phyloP scores from a whole-genome alignment of 192 early-diverging fungal species.

The Podila epicladia region DNA sequence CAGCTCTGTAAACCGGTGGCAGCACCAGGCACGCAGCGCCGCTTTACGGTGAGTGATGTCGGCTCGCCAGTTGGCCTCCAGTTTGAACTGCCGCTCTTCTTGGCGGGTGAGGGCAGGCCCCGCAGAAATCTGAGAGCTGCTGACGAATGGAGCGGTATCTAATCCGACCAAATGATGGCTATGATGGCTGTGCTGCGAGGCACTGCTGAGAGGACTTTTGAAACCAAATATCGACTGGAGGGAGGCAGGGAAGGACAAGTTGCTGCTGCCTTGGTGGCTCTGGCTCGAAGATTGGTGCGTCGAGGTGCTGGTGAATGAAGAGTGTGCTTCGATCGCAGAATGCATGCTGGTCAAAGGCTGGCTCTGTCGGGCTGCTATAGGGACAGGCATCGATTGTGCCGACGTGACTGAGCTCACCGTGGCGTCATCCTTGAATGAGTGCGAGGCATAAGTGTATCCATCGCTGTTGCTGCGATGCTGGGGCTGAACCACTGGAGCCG shows the following conservation, averaged over 20 bases:
- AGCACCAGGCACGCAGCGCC: slow-evolving; percentile 27
- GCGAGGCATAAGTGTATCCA: slow-evolving; percentile 3
- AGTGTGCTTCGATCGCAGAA: not conserved
- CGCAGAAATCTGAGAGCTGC: not conserved
- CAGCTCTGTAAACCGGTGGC: slow-evolving; percentile 21
- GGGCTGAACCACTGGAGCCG: slow-evolving; percentile 3
- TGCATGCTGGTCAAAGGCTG: not conserved
- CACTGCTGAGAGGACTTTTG: not conserved
- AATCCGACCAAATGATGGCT: not conserved
- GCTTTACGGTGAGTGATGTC: slow-evolving; percentile 36
- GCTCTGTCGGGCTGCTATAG: not conserved
- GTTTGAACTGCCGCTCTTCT: slow-evolving; percentile 17
- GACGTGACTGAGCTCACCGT: not conserved
- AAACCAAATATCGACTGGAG: not conserved
- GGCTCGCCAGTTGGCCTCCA: slow-evolving; percentile 32
- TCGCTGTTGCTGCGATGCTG: not conserved
- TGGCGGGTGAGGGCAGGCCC: slow-evolving; percentile 13
- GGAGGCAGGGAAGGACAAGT: not conserved
- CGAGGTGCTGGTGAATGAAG: not conserved
- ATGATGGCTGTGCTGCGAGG: not conserved
- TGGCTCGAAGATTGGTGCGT: not conserved
- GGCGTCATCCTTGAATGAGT: not conserved
- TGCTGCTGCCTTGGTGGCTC: not conserved
- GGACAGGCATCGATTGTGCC: not conserved
- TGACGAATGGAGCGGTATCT: not conserved